phyloP scores from a whole-genome alignment of 176 grass and related monocot genomes.

The Carex parvula region DNA sequence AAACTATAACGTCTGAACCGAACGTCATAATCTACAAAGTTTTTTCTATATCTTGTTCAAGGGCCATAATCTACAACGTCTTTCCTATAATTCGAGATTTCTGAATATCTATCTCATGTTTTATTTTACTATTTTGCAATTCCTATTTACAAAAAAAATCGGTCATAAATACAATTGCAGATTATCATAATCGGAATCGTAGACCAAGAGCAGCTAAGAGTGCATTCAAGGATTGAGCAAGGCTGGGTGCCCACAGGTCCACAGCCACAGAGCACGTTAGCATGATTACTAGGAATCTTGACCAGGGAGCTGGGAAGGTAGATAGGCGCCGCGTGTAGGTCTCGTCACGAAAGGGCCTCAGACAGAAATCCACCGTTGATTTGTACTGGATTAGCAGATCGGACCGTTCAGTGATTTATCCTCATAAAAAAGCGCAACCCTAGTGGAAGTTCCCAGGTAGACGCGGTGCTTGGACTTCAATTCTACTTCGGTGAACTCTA shows the following conservation, averaged over 20 bases:
- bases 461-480: neutral
- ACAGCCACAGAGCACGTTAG: neutral
- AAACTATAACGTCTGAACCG: too few species aligned
- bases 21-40: too few species aligned
- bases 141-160: too few species aligned
- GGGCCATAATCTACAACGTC: too few species aligned
- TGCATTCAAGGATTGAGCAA: neutral
- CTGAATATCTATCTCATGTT: too few species aligned
- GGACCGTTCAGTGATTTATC: neutral
- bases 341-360: neutral
- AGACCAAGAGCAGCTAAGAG: neutral
- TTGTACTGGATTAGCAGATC: neutral
- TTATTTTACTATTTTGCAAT: too few species aligned
- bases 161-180: neutral
- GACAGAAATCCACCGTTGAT: neutral
- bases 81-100: too few species aligned
- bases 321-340: neutral
- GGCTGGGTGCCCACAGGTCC: neutral
- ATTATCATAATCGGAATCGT: neutral
- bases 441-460: constrained; percentile 10
- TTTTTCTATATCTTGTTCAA: too few species aligned
- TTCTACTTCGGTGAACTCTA: neutral
- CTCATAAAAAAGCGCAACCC: neutral
- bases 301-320: neutral
- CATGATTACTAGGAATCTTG: neutral